Evolutionary conservation across 106 monocot species (phyloP), one percentile per base, ranked within the genome.

Genomic region (Dendrobium chrysotoxum): DNA sequence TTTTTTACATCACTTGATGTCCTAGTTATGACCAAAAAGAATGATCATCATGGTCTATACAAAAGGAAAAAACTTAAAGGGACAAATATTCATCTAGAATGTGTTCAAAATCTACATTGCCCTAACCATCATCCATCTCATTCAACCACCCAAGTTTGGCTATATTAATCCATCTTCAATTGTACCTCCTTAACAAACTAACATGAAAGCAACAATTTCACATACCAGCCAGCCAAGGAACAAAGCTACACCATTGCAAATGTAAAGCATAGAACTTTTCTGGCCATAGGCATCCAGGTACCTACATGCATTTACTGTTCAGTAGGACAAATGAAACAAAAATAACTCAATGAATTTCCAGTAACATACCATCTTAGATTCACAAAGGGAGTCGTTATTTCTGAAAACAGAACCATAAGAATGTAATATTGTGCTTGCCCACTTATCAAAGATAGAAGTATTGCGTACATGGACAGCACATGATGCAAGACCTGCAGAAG

Each of bases 341-440:
- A 57, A 18, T n/a, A 38, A 80, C 40, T 41, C 0, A 76, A 76
- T 23, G 12, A 18, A 41, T 23, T 16, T 79, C 1, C 71, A 31
- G 45, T 79, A 79, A 4, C 65, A 45, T 80, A 91, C 90, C 91
- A 91, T 86, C 91, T 83, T 77, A 91, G 61, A 45, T 91, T 91
- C 31, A 91, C 84, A 79, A 88, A 91, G 42, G 87, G 91, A 50
- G 91, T 91, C 64, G 91, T 91, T 75, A 80, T 77, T 78, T 91
- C 91, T 53, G 91, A 79, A 67, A 91, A 86, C 54, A 91, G 70
- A 81, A 87, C 81, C 86, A 91, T 87, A 79, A 89, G 88, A 64
- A 91, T 89, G 83, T 91, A 91, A 57, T 85, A 54, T 28, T 91
- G 88, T 40, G 75, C 91, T 77, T 85, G 28, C 18, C 88, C 82